Conservation (phyloP, 192 early-diverging fungal species). For the Pilaira anomala region DNA sequence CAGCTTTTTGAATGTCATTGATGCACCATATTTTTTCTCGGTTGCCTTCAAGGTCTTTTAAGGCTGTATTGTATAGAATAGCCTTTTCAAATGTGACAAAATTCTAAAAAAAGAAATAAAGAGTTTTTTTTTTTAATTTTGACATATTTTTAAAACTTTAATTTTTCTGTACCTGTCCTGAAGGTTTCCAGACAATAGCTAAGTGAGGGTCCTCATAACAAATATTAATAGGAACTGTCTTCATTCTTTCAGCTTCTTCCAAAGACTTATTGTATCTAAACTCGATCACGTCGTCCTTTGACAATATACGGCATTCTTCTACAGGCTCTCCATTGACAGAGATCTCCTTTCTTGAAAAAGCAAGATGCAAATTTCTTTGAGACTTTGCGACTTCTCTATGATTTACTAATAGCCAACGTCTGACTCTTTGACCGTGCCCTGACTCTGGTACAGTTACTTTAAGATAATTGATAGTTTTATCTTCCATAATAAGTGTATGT, state of each 20-base stretch:
- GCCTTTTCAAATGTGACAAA: slow-evolving; percentile 22
- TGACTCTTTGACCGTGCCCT: not conserved
- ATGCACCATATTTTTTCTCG: slow-evolving; percentile 29
- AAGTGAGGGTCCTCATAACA: slow-evolving; percentile 52
- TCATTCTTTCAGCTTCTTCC: slow-evolving; percentile 42
- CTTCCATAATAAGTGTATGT: no score
- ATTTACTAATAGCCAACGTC: slow-evolving; percentile 12
- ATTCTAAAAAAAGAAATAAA: slow-evolving; percentile 11
- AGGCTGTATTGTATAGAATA: slow-evolving; percentile 18
- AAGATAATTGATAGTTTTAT: slow-evolving; percentile 2
- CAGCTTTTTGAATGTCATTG: slow-evolving; percentile 56
- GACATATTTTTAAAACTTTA: not conserved
- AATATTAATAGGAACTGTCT: slow-evolving; percentile 44
- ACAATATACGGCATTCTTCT: slow-evolving; percentile 47
- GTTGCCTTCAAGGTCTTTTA: not conserved
- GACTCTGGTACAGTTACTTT: slow-evolving; percentile 9
- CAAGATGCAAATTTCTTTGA: slow-evolving; percentile 19
- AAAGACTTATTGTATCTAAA: slow-evolving; percentile 42
- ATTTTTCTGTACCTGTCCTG: slow-evolving; percentile 41
- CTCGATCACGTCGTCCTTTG: slow-evolving; percentile 45
- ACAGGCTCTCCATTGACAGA: slow-evolving; percentile 50
- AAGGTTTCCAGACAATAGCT: slow-evolving; percentile 55
- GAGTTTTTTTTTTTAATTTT: not conserved
- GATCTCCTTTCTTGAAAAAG: slow-evolving; percentile 39
- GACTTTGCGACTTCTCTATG: slow-evolving; percentile 14